Conservation (phyloP, 441 rosid species). For the Pelargonium fulgidum region DNA sequence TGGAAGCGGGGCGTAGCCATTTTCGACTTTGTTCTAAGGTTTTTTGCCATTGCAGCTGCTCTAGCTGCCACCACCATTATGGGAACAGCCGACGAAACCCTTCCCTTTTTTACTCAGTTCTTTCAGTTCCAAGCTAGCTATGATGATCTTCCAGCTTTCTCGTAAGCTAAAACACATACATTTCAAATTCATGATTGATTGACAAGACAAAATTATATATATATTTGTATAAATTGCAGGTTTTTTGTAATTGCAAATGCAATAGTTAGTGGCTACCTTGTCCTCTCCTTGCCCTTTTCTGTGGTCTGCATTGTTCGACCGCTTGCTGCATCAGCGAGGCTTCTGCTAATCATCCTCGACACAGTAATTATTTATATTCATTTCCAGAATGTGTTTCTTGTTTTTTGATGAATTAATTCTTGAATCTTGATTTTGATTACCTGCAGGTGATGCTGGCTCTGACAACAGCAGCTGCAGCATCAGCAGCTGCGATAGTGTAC, state of each 20-base stretch:
- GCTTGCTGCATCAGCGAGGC: slow-evolving; percentile 43
- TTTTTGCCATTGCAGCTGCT: slow-evolving; percentile 49
- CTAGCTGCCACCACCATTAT: slow-evolving; percentile 55
- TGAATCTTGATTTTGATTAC: not conserved
- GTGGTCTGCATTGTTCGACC: slow-evolving; percentile 62
- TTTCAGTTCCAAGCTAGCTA: slow-evolving; percentile 73
- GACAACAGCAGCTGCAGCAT: slow-evolving; percentile 41
- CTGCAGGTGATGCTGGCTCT: slow-evolving; percentile 43
- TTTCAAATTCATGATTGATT: not conserved
- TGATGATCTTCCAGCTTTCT: slow-evolving; percentile 50
- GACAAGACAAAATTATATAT: too few relatives aligned
- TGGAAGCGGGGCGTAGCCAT: slow-evolving; percentile 53
- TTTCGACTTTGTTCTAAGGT: slow-evolving; percentile 53
- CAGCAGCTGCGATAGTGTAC: slow-evolving; percentile 57
- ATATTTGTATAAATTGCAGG: slow-evolving; percentile 30
- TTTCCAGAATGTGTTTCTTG: not conserved
- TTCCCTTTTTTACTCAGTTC: slow-evolving; percentile 88
- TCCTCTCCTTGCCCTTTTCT: slow-evolving; percentile 69
- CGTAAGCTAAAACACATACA: slow-evolving; percentile 27
- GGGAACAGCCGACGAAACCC: slow-evolving; percentile 54
- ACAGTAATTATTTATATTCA: slow-evolving; percentile 29
- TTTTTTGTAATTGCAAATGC: slow-evolving; percentile 51
- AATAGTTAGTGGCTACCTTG: slow-evolving; percentile 48
- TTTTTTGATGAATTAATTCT: not conserved
- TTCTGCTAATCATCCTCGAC: slow-evolving; percentile 51